Percentiles rank a stretch among this genome's conserved stretches.
Conservation (phyloP, 768 basidiomycete genomes). For the Collybia nuda region DNA sequence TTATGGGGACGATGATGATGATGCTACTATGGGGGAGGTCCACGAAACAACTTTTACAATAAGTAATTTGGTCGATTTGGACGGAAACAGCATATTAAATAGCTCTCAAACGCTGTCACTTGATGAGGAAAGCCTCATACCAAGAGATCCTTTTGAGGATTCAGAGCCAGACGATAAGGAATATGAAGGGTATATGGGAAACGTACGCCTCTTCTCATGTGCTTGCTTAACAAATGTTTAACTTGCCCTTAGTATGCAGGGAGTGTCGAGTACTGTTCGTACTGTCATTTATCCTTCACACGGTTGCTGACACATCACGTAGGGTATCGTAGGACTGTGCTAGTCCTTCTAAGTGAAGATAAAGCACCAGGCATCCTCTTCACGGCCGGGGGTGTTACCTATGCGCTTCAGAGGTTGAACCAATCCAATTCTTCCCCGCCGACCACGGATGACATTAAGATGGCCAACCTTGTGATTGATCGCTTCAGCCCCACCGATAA, state of each 20-base stretch:
- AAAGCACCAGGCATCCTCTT: constrained; percentile 5
- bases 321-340: constrained; percentile 11
- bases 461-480: constrained; percentile 10
- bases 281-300: not conserved
- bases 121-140: constrained; percentile 26
- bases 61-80: constrained; percentile 28
- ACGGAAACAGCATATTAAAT: constrained; percentile 20
- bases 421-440: not conserved
- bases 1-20: constrained; percentile 16
- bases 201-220: constrained; percentile 22
- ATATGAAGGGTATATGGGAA: constrained; percentile 41
- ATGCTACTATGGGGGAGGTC: constrained; percentile 24
- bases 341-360: constrained; percentile 8
- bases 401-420: constrained; percentile 1
- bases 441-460: not conserved
- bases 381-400: constrained; percentile 26
- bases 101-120: constrained; percentile 15
- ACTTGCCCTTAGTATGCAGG: constrained; percentile 18
- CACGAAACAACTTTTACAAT: constrained; percentile 16
- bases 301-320: not conserved
- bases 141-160: constrained; percentile 32
- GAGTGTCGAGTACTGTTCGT: constrained; percentile 28
- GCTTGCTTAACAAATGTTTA: constrained; percentile 1
- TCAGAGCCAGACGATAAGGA: constrained; percentile 30
- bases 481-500: constrained; percentile 7